These are phyloP conservation scores for Globisporangium recalcitrans DNA, from an alignment of 352 stramenopile genomes.

Conservation along the genomic window DNA sequence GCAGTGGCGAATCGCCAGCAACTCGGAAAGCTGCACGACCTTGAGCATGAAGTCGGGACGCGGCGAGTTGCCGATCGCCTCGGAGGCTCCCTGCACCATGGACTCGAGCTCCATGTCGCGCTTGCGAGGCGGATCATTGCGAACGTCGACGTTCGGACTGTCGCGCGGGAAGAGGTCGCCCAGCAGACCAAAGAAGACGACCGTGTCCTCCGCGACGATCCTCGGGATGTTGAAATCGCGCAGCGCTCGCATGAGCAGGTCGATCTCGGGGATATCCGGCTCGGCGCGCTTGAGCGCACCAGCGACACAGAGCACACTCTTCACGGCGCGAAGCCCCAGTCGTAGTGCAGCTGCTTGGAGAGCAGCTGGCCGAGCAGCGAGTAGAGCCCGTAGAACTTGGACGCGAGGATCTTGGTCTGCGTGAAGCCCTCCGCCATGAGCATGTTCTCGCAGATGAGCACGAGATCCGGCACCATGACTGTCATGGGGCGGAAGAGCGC, in stretches of 20 bases:
- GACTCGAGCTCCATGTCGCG: constrained; percentile 91
- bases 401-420: constrained; percentile 91
- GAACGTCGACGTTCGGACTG: constrained; percentile 79
- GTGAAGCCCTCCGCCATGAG: constrained; percentile 96
- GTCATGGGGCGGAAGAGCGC: constrained; percentile 95
- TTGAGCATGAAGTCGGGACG: constrained; percentile 90
- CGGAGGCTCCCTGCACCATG: constrained; percentile 77
- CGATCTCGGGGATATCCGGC: constrained; percentile 89
- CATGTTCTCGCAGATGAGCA: constrained; percentile 97
- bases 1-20: constrained; percentile 94
- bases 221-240: constrained; percentile 97
- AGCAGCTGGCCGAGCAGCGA: constrained; percentile 91
- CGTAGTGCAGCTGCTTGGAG: constrained; percentile 95
- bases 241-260: constrained; percentile 94
- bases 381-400: constrained; percentile 96
- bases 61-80: constrained; percentile 78
- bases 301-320: constrained; percentile 93
- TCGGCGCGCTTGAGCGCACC: constrained; percentile 93
- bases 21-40: constrained; percentile 92
- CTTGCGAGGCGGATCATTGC: constrained; percentile 90
- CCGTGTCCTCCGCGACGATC: constrained; percentile 93
- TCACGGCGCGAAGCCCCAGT: constrained; percentile 93
- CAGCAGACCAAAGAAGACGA: constrained; percentile 94
- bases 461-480: constrained; percentile 94
- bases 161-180: constrained; percentile 92